Conservation (phyloP, 2,329 filamentous ascomycete genomes). For the Coniochaeta sp. region DNA sequence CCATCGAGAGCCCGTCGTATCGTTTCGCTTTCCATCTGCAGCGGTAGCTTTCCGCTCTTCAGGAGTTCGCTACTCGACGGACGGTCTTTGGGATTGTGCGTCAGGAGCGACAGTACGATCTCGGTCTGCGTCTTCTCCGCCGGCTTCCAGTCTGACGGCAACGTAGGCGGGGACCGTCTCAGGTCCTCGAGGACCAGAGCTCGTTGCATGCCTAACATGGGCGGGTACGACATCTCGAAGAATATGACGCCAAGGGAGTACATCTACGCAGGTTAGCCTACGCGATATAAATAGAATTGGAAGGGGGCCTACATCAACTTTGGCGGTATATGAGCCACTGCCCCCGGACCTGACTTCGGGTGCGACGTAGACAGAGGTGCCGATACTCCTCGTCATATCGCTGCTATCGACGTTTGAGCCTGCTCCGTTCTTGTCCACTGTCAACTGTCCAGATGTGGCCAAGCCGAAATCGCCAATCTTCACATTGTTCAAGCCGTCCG, state of each 20-base stretch:
- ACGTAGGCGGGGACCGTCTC: slow-evolving; percentile 55
- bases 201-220: slow-evolving; percentile 57
- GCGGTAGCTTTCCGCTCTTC: slow-evolving; percentile 76
- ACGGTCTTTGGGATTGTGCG: slow-evolving; percentile 73
- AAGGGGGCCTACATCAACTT: slow-evolving; percentile 66
- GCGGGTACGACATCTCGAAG: slow-evolving; percentile 87
- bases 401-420: slow-evolving; percentile 34
- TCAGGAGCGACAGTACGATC: slow-evolving; percentile 74
- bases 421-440: slow-evolving; percentile 44
- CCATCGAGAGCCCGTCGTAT: slow-evolving; percentile 77
- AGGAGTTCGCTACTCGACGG: slow-evolving; percentile 78
- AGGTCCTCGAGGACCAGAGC: slow-evolving; percentile 59
- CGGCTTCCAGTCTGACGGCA: slow-evolving; percentile 68
- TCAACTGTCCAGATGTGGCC: slow-evolving; percentile 79
- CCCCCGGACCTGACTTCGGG: slow-evolving; percentile 78
- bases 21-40: slow-evolving; percentile 89
- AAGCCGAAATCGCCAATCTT: slow-evolving; percentile 96
- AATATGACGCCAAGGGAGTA: slow-evolving; percentile 96
- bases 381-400: slow-evolving; percentile 65
- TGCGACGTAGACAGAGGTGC: slow-evolving; percentile 85
- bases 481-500: slow-evolving; percentile 76
- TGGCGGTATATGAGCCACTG: slow-evolving; percentile 75
- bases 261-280: slow-evolving; percentile 51
- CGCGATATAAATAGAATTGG: neutral
- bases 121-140: slow-evolving; percentile 66